Base-by-base conservation (phyloP, 345 rosid species). In the Leavenworthia alabamica region DNA sequence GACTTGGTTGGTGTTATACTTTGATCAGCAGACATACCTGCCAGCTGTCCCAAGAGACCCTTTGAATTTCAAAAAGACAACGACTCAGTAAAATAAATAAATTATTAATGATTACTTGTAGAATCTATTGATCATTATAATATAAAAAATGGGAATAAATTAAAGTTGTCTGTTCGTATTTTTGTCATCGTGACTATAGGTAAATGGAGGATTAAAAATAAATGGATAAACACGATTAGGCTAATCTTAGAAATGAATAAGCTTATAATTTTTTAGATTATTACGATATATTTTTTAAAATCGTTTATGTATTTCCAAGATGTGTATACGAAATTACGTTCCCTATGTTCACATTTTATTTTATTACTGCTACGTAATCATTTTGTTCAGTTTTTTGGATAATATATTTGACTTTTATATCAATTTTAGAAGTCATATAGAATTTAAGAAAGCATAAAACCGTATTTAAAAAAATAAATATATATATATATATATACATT, bases 1-100 rank as follows among this genome's bases (percentile, higher is more conserved):
- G 16, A 29, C 1, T 22, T 55, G 62, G 53, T 65, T 65, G 36
- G 17, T 13, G 8, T n/a, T 40, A 5, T 27, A 17, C 11, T 17
- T 27, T 28, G 32, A 51, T 28, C 41, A 63, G 59, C 8, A 6
- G 42, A 37, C 8, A n/a, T n/a, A 63, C 42, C n/a, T 23, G 24
- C 4, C 24, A 2, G 24, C 24, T 62, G 29, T 12, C 49, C 10
- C 26, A 48, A 48, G 3, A 22, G 57, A 44, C 44, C 23, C 49
- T 58, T 67, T 31, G 52, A 35, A 50, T 47, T 58, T 67, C 53
- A 67, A 58, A 46, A 31, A 41, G 59, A 59, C 44, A 40, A 49
- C 44, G 65, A 67, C 36, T 49, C 22, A 36, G 59, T 67, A 29
- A 47, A 19, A 10, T 22, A 5, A 17, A 8, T 28, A 8, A 11